phyloP scores from a whole-genome alignment of 208 protist species.

The Trypanosoma mega region DNA sequence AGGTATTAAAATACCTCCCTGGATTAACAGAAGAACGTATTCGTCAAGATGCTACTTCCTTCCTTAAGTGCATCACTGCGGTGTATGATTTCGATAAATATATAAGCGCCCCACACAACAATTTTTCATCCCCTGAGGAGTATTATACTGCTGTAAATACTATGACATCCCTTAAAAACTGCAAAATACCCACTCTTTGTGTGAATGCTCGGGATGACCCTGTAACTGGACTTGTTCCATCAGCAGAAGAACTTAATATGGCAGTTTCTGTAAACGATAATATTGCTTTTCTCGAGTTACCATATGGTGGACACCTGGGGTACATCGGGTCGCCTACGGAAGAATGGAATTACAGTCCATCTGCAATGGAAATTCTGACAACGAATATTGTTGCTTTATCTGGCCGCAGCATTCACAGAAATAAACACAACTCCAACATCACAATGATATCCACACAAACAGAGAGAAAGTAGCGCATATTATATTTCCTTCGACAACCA shows the following conservation, averaged over 20 bases:
- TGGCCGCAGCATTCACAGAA: not conserved
- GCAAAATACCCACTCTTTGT: slow-evolving; percentile 61
- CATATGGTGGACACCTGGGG: slow-evolving; percentile 61
- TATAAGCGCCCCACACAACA: slow-evolving; percentile 60
- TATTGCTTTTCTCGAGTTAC: slow-evolving; percentile 44
- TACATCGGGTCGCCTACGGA: slow-evolving; percentile 36
- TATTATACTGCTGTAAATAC: slow-evolving; percentile 62
- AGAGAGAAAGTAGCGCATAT: too few relatives aligned
- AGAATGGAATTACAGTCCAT: slow-evolving; percentile 47
- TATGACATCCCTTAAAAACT: slow-evolving; percentile 42
- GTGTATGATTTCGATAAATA: slow-evolving; percentile 57
- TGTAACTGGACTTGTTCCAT: slow-evolving; percentile 37
- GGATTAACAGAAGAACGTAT: slow-evolving; percentile 26
- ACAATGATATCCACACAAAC: too few relatives aligned
- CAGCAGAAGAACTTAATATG: slow-evolving; percentile 25
- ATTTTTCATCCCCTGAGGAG: slow-evolving; percentile 46
- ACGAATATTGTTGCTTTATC: slow-evolving; percentile 6
- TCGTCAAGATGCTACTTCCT: slow-evolving; percentile 4
- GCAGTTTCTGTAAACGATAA: slow-evolving; percentile 36
- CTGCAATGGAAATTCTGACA: slow-evolving; percentile 36
- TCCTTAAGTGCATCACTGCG: slow-evolving; percentile 39
- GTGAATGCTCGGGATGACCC: slow-evolving; percentile 61
- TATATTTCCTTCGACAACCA: too few relatives aligned
- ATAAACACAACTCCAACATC: too few relatives aligned
- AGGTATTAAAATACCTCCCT: slow-evolving; percentile 41